These are phyloP conservation scores for Lepidium didymum DNA, from an alignment of 345 rosid species.

Conservation along the genomic window DNA sequence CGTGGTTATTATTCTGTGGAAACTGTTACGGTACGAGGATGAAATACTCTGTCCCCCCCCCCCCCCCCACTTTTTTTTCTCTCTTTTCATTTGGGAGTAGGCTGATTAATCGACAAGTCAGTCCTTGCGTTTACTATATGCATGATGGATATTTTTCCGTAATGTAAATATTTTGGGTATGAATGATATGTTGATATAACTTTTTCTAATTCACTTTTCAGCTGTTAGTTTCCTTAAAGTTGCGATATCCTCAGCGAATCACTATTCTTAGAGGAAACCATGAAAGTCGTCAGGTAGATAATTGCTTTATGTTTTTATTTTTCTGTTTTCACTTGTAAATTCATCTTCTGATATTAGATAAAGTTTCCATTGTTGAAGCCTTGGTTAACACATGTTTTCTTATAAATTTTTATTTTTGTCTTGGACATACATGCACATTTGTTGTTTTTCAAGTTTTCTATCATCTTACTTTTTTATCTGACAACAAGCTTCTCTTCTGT, in stretches of 20 bases:
- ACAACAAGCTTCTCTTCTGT: constrained; percentile 2
- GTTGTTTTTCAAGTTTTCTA: not conserved
- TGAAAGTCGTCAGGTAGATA: constrained; percentile 91
- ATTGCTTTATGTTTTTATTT: not conserved
- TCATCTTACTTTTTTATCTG: not conserved
- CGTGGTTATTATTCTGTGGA: constrained; percentile 97
- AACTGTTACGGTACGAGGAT: constrained; percentile 71
- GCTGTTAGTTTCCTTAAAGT: constrained; percentile 87
- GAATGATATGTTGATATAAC: not conserved
- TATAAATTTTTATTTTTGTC: not conserved
- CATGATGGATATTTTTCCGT: not conserved
- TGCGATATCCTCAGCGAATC: constrained; percentile 76
- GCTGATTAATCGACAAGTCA: not conserved
- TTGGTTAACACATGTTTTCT: not conserved
- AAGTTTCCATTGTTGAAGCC: not conserved
- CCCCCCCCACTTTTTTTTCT: not conserved
- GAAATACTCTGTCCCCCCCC: not conserved
- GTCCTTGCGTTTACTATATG: not conserved
- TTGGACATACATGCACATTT: not conserved
- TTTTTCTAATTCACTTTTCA: constrained; percentile 25
- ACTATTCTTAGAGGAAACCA: constrained; percentile 98
- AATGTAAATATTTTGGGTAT: not conserved
- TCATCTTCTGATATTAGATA: constrained; percentile 1
- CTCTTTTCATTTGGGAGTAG: not conserved
- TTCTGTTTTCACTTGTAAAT: not conserved